Conservation (phyloP, 768 basidiomycete genomes). For the Ramaria sp. region DNA sequence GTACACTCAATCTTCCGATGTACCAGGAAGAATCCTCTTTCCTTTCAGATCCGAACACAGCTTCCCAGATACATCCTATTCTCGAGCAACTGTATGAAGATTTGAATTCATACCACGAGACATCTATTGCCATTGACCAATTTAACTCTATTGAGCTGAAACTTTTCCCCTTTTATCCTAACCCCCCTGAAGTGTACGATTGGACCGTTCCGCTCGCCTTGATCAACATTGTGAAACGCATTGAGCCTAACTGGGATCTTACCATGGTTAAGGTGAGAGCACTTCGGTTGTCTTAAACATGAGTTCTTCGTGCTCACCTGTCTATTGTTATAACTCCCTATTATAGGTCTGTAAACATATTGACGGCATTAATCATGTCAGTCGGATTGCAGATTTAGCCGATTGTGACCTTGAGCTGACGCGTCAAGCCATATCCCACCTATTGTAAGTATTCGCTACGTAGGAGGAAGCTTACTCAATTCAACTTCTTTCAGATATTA, state of each 20-base stretch:
- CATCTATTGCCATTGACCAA: slow-evolving; percentile 70
- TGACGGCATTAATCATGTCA: slow-evolving; percentile 86
- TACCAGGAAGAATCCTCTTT: slow-evolving; percentile 79
- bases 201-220: slow-evolving; percentile 95
- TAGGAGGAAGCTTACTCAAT: background rate
- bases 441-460: slow-evolving; percentile 52
- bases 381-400: slow-evolving; percentile 82
- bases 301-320: background rate
- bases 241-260: slow-evolving; percentile 92
- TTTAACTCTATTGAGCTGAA: slow-evolving; percentile 95
- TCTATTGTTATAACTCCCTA: background rate
- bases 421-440: slow-evolving; percentile 80
- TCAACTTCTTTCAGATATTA: slow-evolving; percentile 55
- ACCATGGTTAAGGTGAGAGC: slow-evolving; percentile 73
- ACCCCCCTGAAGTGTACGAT: slow-evolving; percentile 79
- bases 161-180: slow-evolving; percentile 94
- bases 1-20: background rate
- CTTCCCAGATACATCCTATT: slow-evolving; percentile 58
- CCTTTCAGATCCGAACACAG: slow-evolving; percentile 62
- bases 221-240: slow-evolving; percentile 68
- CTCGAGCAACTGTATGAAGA: slow-evolving; percentile 97
- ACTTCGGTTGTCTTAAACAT: background rate
- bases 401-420: slow-evolving; percentile 79
- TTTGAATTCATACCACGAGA: slow-evolving; percentile 94
- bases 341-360: slow-evolving; percentile 68